phyloP scores from a whole-genome alignment of 2,329 filamentous ascomycete genomes.

The Ceratocystis variospora region DNA sequence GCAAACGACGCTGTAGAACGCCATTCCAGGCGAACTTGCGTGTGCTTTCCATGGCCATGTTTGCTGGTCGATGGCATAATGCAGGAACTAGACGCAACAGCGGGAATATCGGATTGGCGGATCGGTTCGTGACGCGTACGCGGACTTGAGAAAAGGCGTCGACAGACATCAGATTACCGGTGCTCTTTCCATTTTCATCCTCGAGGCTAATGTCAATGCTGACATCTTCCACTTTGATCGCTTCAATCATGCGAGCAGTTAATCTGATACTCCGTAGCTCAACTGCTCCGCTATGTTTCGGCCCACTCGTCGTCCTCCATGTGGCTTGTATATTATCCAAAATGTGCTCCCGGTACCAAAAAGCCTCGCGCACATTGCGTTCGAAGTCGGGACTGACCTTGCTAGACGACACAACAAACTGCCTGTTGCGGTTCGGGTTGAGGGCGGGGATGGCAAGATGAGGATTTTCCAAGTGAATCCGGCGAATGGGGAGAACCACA shows the following conservation, averaged over 20 bases:
- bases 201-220: constrained; percentile 37
- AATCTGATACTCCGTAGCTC: constrained; percentile 66
- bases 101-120: constrained; percentile 50
- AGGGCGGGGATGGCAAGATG: constrained; percentile 66
- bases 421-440: constrained; percentile 69
- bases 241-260: constrained; percentile 66
- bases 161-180: constrained; percentile 25
- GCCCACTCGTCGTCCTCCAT: constrained; percentile 49
- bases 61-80: constrained; percentile 57
- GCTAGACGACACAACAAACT: constrained; percentile 76
- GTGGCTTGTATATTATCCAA: constrained; percentile 55
- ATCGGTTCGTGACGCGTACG: constrained; percentile 64
- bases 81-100: constrained; percentile 65
- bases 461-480: constrained; percentile 62
- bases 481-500: constrained; percentile 60
- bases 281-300: constrained; percentile 48
- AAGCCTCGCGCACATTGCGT: constrained; percentile 62
- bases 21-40: constrained; percentile 78
- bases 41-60: constrained; percentile 64
- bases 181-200: constrained; percentile 20
- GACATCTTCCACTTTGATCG: constrained; percentile 66
- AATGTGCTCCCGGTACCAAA: constrained; percentile 81
- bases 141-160: constrained; percentile 52
- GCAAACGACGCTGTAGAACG: constrained; percentile 60
- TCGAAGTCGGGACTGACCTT: constrained; percentile 70